phyloP scores from a whole-genome alignment of 1,139 yeast species.

The Zhuliangozyma parablackwelliae region DNA sequence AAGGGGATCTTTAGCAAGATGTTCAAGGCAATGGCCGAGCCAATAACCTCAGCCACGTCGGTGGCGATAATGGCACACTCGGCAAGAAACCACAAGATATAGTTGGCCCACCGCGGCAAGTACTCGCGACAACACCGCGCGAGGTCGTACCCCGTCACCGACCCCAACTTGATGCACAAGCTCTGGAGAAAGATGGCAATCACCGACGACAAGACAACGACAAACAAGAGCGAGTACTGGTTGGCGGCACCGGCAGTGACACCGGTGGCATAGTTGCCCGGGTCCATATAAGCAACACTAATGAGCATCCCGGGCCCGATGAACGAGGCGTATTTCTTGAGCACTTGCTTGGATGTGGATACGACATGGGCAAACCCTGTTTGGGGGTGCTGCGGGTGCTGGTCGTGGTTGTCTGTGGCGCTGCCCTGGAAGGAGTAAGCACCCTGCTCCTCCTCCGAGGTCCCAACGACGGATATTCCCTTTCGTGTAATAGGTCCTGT shows the following conservation, averaged over 20 bases:
- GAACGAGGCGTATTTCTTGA: constrained; percentile 50
- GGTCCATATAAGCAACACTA: constrained; percentile 78
- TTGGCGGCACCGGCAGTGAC: constrained; percentile 74
- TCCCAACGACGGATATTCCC: too few relatives aligned
- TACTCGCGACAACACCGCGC: constrained; percentile 65
- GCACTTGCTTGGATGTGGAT: constrained; percentile 6
- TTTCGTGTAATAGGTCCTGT: too few relatives aligned
- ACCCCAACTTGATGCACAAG: constrained; percentile 69
- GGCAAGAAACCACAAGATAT: constrained; percentile 59
- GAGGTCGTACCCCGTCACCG: constrained; percentile 75
- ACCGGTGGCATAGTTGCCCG: constrained; percentile 82
- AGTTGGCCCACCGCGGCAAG: constrained; percentile 59
- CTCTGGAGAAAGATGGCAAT: constrained; percentile 73
- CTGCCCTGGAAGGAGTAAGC: too few relatives aligned
- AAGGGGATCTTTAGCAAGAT: constrained; percentile 64
- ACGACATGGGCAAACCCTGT: constrained; percentile 3
- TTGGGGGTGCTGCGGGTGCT: background rate
- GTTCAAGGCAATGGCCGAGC: constrained; percentile 80
- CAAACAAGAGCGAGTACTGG: constrained; percentile 58
- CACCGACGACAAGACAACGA: constrained; percentile 61
- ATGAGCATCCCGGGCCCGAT: constrained; percentile 80
- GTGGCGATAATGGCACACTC: constrained; percentile 82
- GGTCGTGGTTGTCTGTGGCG: too few relatives aligned
- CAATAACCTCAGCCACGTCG: constrained; percentile 83
- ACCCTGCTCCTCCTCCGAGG: too few relatives aligned